A percentile compares a stretch with the other conserved stretches of the same genome.
Evolutionary conservation across 495 filamentous ascomycete genomes (phyloP).

Genomic region (Amorphotheca resinae): DNA sequence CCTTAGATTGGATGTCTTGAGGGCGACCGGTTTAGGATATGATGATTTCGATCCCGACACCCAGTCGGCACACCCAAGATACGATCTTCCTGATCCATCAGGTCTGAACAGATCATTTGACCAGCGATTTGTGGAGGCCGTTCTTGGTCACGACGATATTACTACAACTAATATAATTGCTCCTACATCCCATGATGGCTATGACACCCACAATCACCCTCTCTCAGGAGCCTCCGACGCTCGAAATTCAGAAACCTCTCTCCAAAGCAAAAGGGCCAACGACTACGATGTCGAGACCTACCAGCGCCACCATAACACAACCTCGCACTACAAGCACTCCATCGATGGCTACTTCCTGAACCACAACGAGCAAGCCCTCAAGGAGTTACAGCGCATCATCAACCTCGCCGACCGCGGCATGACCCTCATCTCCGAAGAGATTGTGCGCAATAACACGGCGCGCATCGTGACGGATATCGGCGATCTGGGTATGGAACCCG

Average conservation of each 20-base stretch:
- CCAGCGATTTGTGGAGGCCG: slow-evolving; percentile 20
- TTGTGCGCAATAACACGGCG: slow-evolving; percentile 4
- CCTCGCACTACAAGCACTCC: slow-evolving; percentile 16
- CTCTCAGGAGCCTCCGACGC: neutral
- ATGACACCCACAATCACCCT: neutral
- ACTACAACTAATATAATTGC: neutral
- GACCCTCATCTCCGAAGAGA: slow-evolving; percentile 14
- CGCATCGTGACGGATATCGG: too few species aligned
- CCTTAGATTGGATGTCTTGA: slow-evolving; percentile 15
- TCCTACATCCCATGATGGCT: neutral
- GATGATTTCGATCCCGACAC: slow-evolving; percentile 12
- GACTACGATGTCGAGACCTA: slow-evolving; percentile 17
- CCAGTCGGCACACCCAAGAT: slow-evolving; percentile 3
- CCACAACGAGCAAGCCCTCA: slow-evolving; percentile 16
- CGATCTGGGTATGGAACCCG: too few species aligned
- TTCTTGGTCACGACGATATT: slow-evolving; percentile 1
- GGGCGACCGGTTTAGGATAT: slow-evolving; percentile 19
- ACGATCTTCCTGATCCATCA: slow-evolving; percentile 16
- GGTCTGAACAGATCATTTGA: slow-evolving; percentile 13
- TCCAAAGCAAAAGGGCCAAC: neutral
- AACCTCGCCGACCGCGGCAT: slow-evolving; percentile 19
- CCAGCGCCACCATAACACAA: slow-evolving; percentile 15
- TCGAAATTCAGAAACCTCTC: neutral
- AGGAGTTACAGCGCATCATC: slow-evolving; percentile 17
- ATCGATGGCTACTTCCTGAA: slow-evolving; percentile 21